Conservation (phyloP, 495 filamentous ascomycete species). For the Aspergillus carlsbadensis region DNA sequence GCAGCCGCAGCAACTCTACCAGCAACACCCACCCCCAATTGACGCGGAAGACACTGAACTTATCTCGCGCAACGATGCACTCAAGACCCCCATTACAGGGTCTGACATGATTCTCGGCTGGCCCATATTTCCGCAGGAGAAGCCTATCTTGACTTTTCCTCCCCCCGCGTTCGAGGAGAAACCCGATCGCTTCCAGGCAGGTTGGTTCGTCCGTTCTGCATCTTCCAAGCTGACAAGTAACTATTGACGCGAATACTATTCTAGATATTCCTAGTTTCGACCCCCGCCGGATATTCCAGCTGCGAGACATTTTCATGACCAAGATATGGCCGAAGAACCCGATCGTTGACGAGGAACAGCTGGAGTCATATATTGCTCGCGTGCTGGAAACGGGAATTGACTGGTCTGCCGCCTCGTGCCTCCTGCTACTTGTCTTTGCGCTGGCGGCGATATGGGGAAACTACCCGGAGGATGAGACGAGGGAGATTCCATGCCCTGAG, state of each 20-base stretch:
- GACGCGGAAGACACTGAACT: conserved; percentile 27
- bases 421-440: conserved; percentile 35
- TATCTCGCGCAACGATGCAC: conserved; percentile 31
- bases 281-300: conserved; percentile 25
- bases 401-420: conserved; percentile 34
- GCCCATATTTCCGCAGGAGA: conserved; percentile 30
- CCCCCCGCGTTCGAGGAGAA: conserved; percentile 28
- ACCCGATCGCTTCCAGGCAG: conserved; percentile 23
- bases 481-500: conserved; percentile 20
- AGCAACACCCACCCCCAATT: conserved; percentile 16
- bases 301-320: conserved; percentile 29
- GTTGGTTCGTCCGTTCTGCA: conserved; percentile 12
- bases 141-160: conserved; percentile 28
- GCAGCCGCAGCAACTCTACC: conserved; percentile 3
- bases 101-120: conserved; percentile 34
- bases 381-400: conserved; percentile 31
- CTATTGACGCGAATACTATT: neutral
- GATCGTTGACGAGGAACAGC: conserved; percentile 26
- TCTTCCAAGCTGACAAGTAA: neutral
- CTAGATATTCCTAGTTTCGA: conserved; percentile 22
- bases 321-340: conserved; percentile 33
- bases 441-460: conserved; percentile 37
- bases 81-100: conserved; percentile 31
- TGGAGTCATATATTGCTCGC: conserved; percentile 25
- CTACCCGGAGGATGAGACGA: conserved; percentile 31